Evolutionary conservation across 1,284 basidiomycete species (phyloP), one percentile per base, ranked within the genome.

Genomic region (Apiotrichum mycotoxinovorans): DNA sequence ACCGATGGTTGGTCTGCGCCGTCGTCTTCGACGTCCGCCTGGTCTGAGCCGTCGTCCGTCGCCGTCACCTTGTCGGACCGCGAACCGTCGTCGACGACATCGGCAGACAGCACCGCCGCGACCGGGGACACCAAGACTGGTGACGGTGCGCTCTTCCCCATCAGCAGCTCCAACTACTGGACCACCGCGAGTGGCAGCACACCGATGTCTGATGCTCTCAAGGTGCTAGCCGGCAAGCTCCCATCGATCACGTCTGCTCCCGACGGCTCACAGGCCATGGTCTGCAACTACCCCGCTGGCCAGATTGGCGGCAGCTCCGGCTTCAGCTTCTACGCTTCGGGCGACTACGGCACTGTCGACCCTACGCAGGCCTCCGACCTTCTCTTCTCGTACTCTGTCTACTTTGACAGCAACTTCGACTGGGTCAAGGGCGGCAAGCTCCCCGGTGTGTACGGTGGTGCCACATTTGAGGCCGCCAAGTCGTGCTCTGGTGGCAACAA

Each of bases 351-450:
- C 38, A 54, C 61, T 37, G 67, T 72, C 51, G 60, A 65, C 41
- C 54, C 71, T n/a, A 58, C 60, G 25, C 30, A 45, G 12, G 73
- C 76, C 10, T 68, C 52, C 11, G 74, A 76, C 48, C 67, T 75
- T 45, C 49, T 66, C 11, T 67, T 78, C 51, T 66, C 66, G 2
- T 80, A 79, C 66, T 68, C 71, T 0, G 71, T 78, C 54, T 76
- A 60, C 57, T 75, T 79, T 56, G 62, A 70, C 8, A 61, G 62
- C 17, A 68, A 66, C 27, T 79, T 77, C 62, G 61, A 75, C 46
- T 80, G 72, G 57, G 40, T 73, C 51, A 70, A 74, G 51, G 77
- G 77, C 18, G 79, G 78, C 35, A 79, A 80, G 58, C 69, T 79
- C 23, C 78, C 78, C 1, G 79, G 79, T 18, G 58, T 78, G 10